Base-by-base conservation (phyloP, 176 grass and related monocot genomes). In the Olyra latifolia region DNA sequence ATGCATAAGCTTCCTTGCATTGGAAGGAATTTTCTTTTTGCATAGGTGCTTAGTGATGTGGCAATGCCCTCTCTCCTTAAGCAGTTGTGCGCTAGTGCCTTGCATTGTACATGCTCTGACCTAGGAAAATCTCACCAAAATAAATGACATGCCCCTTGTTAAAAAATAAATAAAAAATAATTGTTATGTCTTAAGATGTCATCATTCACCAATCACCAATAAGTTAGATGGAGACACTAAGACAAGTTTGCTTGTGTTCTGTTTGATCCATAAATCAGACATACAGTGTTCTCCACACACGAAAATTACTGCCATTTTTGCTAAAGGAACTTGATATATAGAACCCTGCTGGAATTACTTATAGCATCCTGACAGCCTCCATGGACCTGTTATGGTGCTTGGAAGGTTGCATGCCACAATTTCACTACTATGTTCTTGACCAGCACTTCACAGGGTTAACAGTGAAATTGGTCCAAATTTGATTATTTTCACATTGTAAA, bases 181-280 rank as follows among this genome's bases (percentile, higher is more conserved):
- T 54, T 20, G 2, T 55, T 23, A 14, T 5, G 8, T 54, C 20
- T 52, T 59, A 46, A 46, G 40, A 65, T 56, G 19, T 28, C n/a
- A 60, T 41, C n/a, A 54, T 82, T 70, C 41, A 50, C 82, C 62
- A 52, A 5, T 60, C n/a, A n/a, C n/a, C n/a, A n/a, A n/a, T n/a
- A 41, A 35, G 23, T 54, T 6, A 12, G 16, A 8, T 11, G 2
- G 39, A 57, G 19, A n/a, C 5, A 32, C 3, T 0, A 0, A 46
- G 5, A 20, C 5, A 44, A 15, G 14, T 81, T 80, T 75, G 9
- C 45, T 62, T 87, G 20, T 44, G 16, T 15, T 71, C 47, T 77
- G 35, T 81, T 81, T 62, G n/a, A 3, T 82, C 12, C 42, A 44
- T 62, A 77, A 43, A 82, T 69, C 14, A 13, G 24, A 2, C 14